phyloP scores from a whole-genome alignment of 2,329 filamentous ascomycete genomes.

The Sarocladiaceae sp. region DNA sequence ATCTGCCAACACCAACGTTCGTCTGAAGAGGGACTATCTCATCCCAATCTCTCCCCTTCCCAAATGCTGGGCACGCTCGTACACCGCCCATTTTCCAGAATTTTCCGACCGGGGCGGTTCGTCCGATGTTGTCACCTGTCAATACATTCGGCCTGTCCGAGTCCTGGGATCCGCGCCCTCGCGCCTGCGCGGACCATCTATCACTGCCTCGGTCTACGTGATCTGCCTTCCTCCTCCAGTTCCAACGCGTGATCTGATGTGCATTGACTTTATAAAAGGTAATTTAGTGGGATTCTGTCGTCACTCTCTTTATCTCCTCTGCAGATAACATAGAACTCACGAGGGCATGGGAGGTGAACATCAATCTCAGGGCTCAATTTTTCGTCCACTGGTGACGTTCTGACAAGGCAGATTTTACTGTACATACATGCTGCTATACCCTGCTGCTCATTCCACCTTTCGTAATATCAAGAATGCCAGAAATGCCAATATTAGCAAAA shows the following conservation, averaged over 20 bases:
- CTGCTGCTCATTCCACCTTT: neutral
- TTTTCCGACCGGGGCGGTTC: slow-evolving; percentile 4
- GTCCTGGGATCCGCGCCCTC: slow-evolving; percentile 5
- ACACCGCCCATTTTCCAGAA: too few relatives aligned
- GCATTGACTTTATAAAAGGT: too few relatives aligned
- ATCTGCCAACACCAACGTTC: slow-evolving; percentile 1
- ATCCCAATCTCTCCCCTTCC: neutral
- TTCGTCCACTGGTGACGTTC: neutral
- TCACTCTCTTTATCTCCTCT: too few relatives aligned
- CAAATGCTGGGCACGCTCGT: neutral
- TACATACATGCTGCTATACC: slow-evolving; percentile 1
- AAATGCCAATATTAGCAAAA: neutral
- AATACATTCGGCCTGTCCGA: slow-evolving; percentile 3
- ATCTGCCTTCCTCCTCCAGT: too few relatives aligned
- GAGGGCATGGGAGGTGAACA: too few relatives aligned
- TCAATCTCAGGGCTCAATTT: neutral
- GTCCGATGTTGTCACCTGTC: slow-evolving; percentile 8
- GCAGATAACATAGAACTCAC: neutral
- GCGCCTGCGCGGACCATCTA: slow-evolving; percentile 6
- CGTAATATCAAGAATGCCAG: neutral
- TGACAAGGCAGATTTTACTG: slow-evolving; percentile 1
- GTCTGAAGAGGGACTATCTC: slow-evolving; percentile 4
- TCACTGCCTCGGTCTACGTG: too few relatives aligned
- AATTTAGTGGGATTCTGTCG: too few relatives aligned
- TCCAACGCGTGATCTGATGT: too few relatives aligned